phyloP scores from a whole-genome alignment of 495 filamentous ascomycete genomes.

The Parmelia sp. region DNA sequence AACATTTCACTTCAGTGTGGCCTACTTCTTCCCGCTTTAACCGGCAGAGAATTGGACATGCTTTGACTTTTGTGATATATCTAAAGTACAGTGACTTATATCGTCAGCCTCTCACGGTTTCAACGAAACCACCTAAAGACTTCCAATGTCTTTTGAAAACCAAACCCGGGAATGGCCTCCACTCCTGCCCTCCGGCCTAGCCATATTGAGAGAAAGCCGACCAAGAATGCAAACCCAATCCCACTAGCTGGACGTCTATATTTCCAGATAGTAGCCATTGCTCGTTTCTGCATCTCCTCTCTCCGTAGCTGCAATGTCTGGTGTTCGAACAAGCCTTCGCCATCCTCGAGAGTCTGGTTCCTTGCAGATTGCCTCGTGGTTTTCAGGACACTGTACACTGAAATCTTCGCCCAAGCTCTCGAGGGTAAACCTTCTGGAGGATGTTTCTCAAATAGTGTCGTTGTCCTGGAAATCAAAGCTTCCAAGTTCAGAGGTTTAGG shows the following conservation, averaged over 20 bases:
- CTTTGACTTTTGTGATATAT: neutral
- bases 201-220: conserved; percentile 54
- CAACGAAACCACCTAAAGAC: conserved; percentile 42
- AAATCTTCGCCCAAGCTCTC: conserved; percentile 63
- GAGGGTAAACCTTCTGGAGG: conserved; percentile 66
- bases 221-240: conserved; percentile 55
- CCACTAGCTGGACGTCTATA: conserved; percentile 53
- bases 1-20: no score
- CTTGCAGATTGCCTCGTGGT: conserved; percentile 52
- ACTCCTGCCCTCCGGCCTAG: conserved; percentile 40
- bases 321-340: conserved; percentile 54
- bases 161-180: conserved; percentile 25
- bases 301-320: conserved; percentile 63
- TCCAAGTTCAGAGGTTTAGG: conserved; percentile 82
- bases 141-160: conserved; percentile 13
- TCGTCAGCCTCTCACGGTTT: conserved; percentile 65
- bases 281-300: conserved; percentile 51
- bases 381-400: conserved; percentile 73
- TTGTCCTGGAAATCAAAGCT: conserved; percentile 58
- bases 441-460: conserved; percentile 52
- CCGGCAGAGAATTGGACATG: neutral
- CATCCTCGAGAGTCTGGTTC: conserved; percentile 52
- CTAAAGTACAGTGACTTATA: conserved; percentile 18
- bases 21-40: no score
- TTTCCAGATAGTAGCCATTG: conserved; percentile 48